A percentile compares a stretch with the other conserved stretches of the same genome.
phyloP scores from a whole-genome alignment of 2,329 filamentous ascomycete species.

The Pyrenochaeta sp. region DNA sequence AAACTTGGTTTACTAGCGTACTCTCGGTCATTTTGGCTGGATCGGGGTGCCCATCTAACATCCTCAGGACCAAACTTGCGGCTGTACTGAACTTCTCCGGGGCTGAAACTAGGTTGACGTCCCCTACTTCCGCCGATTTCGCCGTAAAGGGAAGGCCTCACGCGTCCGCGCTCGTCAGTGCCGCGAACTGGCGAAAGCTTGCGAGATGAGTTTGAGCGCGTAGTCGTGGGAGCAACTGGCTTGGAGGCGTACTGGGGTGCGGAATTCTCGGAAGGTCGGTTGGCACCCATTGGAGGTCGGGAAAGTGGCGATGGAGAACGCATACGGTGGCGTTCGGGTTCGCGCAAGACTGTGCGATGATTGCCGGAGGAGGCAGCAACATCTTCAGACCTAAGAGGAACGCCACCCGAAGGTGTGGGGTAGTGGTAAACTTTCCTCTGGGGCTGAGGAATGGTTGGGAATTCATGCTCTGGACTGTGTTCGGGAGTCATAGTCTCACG shows the following conservation, averaged over 20 bases:
- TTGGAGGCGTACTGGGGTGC: constrained; percentile 19
- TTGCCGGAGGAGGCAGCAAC: constrained; percentile 24
- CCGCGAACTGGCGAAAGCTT: constrained; percentile 28
- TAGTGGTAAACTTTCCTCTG: constrained; percentile 40
- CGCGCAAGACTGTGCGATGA: constrained; percentile 42
- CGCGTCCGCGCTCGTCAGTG: constrained; percentile 33
- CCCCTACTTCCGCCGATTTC: constrained; percentile 25
- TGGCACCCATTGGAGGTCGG: constrained; percentile 43
- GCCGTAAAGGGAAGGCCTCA: constrained; percentile 32
- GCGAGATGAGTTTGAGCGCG: constrained; percentile 35
- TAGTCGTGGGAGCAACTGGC: constrained; percentile 17
- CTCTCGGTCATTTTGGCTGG: constrained; percentile 31
- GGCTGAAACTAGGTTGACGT: constrained; percentile 40
- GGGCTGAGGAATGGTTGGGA: constrained; percentile 28
- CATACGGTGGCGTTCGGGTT: constrained; percentile 37
- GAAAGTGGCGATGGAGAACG: constrained; percentile 39
- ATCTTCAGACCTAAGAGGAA: constrained; percentile 31
- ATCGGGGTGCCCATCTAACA: constrained; percentile 39
- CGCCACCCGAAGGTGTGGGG: constrained; percentile 30
- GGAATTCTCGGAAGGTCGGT: constrained; percentile 30
- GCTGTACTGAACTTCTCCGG: constrained; percentile 40
- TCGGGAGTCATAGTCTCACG: constrained; percentile 38
- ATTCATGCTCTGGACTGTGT: constrained; percentile 33
- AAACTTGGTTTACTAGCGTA: constrained; percentile 33
- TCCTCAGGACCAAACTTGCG: constrained; percentile 46